Conservation (phyloP, 768 basidiomycete genomes). For the Boletus fagicola region DNA sequence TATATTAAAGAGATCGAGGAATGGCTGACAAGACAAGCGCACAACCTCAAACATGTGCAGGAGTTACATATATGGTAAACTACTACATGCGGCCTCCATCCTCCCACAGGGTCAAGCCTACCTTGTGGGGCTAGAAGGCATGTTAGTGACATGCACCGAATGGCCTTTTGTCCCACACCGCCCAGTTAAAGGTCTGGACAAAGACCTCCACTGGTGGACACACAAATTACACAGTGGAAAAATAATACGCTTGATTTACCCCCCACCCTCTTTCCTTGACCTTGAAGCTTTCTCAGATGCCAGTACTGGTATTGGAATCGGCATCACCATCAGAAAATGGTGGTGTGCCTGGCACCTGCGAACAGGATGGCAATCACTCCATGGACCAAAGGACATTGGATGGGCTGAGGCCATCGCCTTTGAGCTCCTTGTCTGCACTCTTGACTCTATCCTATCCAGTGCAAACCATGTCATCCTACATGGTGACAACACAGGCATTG, state of each 20-base stretch:
- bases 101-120: neutral
- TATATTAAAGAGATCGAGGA: neutral
- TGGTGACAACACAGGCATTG: neutral
- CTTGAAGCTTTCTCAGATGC: neutral
- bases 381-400: neutral
- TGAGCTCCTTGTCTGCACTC: neutral
- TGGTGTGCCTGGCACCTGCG: neutral
- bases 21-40: neutral
- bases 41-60: neutral
- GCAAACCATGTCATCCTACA: neutral
- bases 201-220: neutral
- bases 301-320: neutral
- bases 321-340: neutral
- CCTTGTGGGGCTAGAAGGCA: neutral
- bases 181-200: neutral
- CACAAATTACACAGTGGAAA: rapidly evolving
- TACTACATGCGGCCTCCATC: neutral
- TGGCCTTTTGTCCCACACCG: neutral
- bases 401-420: neutral
- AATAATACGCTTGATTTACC: neutral
- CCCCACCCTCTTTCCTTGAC: neutral
- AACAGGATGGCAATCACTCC: neutral
- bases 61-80: too few species aligned
- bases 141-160: neutral
- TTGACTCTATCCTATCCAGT: neutral